Conservation (phyloP, 2,329 filamentous ascomycete genomes). For the Colletotrichum brevisporum region DNA sequence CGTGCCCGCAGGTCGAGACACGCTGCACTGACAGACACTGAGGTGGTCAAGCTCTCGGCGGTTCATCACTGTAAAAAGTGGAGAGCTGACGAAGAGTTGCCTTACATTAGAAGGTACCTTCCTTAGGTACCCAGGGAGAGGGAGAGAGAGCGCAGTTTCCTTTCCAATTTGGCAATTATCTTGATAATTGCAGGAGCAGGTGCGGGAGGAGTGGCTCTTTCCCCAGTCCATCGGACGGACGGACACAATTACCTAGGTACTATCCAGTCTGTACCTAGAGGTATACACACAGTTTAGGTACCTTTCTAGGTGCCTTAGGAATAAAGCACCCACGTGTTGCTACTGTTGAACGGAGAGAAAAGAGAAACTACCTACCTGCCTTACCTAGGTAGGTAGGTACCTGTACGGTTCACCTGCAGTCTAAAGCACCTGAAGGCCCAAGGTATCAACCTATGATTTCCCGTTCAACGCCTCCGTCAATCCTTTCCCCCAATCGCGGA, state of each 20-base stretch:
- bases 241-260: no score
- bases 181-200: no score
- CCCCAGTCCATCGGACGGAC: no score
- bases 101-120: slow-evolving; percentile 11
- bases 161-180: neutral
- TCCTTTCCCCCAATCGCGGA: slow-evolving; percentile 6
- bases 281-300: no score
- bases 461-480: neutral
- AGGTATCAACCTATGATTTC: neutral
- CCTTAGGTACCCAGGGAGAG: no score
- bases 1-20: neutral
- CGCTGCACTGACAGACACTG: neutral
- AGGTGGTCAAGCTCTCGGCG: neutral
- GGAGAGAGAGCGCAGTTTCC: neutral
- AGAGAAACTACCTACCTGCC: no score
- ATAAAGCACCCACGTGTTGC: slow-evolving; percentile 3
- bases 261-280: no score
- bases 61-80: slow-evolving; percentile 20
- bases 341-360: neutral
- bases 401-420: no score
- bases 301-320: neutral
- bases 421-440: no score
- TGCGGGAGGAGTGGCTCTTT: no score
- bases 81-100: slow-evolving; percentile 27
- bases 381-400: no score